Evolutionary conservation across 495 filamentous ascomycete genomes (phyloP).

Genomic region (Trypethelium eluteriae): DNA sequence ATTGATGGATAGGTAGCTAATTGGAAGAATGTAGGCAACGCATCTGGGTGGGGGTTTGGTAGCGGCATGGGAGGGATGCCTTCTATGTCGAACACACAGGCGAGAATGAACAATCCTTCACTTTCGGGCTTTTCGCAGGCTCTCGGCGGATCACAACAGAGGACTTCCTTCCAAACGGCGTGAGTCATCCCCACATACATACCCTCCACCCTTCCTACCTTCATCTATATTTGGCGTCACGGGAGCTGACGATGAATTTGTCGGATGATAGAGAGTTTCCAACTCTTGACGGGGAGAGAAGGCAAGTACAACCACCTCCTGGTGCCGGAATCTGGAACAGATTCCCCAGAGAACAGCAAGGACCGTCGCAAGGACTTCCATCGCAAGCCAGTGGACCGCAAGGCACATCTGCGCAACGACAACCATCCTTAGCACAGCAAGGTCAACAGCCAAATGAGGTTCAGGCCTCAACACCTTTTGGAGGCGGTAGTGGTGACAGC

Average conservation of each 20-base stretch:
- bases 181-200: background rate
- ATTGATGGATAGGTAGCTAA: slow-evolving; percentile 12
- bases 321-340: slow-evolving; percentile 8
- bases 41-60: slow-evolving; percentile 69
- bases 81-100: background rate
- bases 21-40: slow-evolving; percentile 48
- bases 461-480: background rate
- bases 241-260: background rate
- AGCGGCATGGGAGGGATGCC: slow-evolving; percentile 7
- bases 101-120: slow-evolving; percentile 9
- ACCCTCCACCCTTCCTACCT: background rate
- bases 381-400: slow-evolving; percentile 1
- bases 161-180: slow-evolving; percentile 5
- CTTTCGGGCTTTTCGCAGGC: slow-evolving; percentile 11
- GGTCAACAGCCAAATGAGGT: background rate
- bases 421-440: background rate
- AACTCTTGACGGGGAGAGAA: slow-evolving; percentile 1
- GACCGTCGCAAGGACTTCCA: slow-evolving; percentile 2
- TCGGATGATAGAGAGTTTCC: background rate
- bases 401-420: background rate
- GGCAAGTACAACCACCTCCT: slow-evolving; percentile 2
- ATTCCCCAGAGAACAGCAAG: slow-evolving; percentile 8
- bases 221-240: background rate
- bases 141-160: background rate
- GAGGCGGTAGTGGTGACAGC: background rate